A percentile compares a stretch with the other conserved stretches of the same genome.
Evolutionary conservation across 805 yeast species (phyloP).

Genomic region (Lipomyces mesembrius): DNA sequence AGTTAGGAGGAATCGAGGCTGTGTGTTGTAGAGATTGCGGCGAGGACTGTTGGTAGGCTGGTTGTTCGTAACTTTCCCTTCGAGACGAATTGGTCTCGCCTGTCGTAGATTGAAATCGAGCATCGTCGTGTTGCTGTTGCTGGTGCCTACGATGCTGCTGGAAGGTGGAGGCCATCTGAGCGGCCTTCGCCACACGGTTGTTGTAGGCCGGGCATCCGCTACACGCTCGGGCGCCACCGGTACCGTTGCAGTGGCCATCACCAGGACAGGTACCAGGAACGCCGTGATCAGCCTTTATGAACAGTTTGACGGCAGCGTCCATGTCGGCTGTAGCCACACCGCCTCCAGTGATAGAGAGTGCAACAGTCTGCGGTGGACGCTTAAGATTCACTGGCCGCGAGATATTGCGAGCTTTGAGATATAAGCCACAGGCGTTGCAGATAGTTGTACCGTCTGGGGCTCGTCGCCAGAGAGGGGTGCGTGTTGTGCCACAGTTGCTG

Average conservation of each 20-base stretch:
- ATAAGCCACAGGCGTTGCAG: slow-evolving; percentile 96
- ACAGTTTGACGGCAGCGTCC: slow-evolving; percentile 15
- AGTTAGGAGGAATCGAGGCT: slow-evolving; percentile 5
- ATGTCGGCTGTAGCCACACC: slow-evolving; percentile 7
- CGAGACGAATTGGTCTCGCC: background rate
- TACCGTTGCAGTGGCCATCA: slow-evolving; percentile 82
- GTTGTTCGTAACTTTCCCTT: background rate
- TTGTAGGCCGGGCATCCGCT: slow-evolving; percentile 83
- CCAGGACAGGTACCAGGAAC: slow-evolving; percentile 66
- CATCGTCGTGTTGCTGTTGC: slow-evolving; percentile 9
- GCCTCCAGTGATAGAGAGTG: slow-evolving; percentile 12
- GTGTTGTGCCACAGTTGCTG: slow-evolving; percentile 87
- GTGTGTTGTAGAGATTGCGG: background rate
- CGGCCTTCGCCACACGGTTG: slow-evolving; percentile 53
- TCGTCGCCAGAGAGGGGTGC: slow-evolving; percentile 94
- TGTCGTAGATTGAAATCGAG: background rate
- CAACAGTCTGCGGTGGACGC: slow-evolving; percentile 47
- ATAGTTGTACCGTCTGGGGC: slow-evolving; percentile 89
- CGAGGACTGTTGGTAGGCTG: background rate
- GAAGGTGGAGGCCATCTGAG: slow-evolving; percentile 24
- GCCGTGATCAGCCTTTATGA: slow-evolving; percentile 17
- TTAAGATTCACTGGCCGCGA: slow-evolving; percentile 70
- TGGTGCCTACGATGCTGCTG: slow-evolving; percentile 5
- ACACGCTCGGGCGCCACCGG: slow-evolving; percentile 82
- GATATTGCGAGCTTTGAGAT: slow-evolving; percentile 61